These are phyloP conservation scores for Phytophthora macrochlamydospora DNA, from an alignment of 352 stramenopile species.

Conservation along the genomic window DNA sequence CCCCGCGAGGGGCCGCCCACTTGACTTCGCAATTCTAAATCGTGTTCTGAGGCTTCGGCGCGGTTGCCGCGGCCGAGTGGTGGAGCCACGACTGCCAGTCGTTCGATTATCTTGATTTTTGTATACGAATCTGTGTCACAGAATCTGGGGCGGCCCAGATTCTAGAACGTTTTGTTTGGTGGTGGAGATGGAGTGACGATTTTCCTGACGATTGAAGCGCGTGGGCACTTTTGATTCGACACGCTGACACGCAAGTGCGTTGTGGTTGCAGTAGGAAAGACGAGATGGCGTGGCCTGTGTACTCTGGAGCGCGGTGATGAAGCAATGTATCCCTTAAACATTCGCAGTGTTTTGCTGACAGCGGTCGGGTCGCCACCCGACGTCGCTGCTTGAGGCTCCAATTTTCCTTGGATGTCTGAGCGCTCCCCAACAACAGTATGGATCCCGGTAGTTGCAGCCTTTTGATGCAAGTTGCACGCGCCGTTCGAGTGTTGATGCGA, in stretches of 20 bases:
- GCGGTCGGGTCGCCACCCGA: constrained; percentile 64
- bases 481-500: constrained; percentile 64
- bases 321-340: constrained; percentile 39
- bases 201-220: background rate
- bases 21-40: constrained; percentile 94
- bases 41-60: constrained; percentile 54
- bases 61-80: background rate
- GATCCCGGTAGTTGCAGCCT: background rate
- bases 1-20: constrained; percentile 37
- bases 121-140: background rate
- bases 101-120: constrained; percentile 16
- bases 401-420: constrained; percentile 73
- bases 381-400: constrained; percentile 58
- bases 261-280: constrained; percentile 33
- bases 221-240: background rate
- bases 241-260: background rate
- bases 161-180: background rate
- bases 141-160: background rate
- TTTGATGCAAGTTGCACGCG: constrained; percentile 34
- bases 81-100: constrained; percentile 25
- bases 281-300: constrained; percentile 39
- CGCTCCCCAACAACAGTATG: constrained; percentile 20
- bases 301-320: constrained; percentile 49
- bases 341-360: constrained; percentile 87
- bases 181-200: background rate